phyloP scores from a whole-genome alignment of 768 basidiomycete species.

The Xerocomus brunneocitrinus region DNA sequence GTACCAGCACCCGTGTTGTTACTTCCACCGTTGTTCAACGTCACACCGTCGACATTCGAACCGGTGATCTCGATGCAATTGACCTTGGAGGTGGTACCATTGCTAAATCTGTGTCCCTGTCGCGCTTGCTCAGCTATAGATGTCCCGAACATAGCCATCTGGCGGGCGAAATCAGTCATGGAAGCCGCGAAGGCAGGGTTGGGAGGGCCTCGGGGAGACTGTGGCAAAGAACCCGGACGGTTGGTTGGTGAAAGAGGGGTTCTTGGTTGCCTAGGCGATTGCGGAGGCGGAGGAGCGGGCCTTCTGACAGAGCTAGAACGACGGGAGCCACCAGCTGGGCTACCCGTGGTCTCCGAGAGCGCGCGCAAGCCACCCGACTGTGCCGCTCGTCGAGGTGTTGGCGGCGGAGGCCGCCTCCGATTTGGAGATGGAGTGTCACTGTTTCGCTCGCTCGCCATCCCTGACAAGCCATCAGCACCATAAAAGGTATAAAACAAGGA shows the following conservation, averaged over 20 bases:
- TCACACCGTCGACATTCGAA: conserved; percentile 2
- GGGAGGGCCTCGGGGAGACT: background rate
- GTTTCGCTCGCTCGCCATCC: background rate
- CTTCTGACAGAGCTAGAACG: conserved; percentile 3
- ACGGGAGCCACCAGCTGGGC: background rate
- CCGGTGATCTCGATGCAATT: background rate
- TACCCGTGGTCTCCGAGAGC: background rate
- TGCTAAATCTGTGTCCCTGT: background rate
- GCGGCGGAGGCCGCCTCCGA: conserved; percentile 4
- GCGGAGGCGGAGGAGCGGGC: conserved; percentile 6
- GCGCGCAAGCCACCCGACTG: background rate
- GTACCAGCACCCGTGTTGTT: conserved; percentile 11
- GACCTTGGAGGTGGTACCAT: background rate
- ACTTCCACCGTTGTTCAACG: conserved; percentile 6
- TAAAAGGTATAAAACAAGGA: background rate
- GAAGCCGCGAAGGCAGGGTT: background rate
- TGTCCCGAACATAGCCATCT: background rate
- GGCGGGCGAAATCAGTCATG: background rate
- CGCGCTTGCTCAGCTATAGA: background rate
- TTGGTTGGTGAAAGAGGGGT: background rate
- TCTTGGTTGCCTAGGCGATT: background rate
- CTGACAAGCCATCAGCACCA: conserved; percentile 1
- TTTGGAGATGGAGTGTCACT: background rate
- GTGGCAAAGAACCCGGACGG: background rate
- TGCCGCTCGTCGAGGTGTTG: background rate